Evolutionary conservation across 805 yeast genomes (phyloP).

Genomic region (Danielia reshetovae): DNA sequence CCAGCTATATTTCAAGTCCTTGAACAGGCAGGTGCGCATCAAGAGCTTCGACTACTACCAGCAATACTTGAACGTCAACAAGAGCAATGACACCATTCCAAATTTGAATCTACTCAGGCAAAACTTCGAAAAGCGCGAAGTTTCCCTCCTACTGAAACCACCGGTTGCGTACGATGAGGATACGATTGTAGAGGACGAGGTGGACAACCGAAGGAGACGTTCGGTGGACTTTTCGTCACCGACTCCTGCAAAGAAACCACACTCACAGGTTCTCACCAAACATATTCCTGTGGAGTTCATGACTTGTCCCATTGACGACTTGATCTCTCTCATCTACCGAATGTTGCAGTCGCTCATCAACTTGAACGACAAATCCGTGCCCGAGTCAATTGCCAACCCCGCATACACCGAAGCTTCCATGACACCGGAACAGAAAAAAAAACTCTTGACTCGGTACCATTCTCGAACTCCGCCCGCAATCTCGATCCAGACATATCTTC

Average conservation of each 20-base stretch:
- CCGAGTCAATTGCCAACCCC: slow-evolving; percentile 28
- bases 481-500: slow-evolving; percentile 69
- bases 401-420: slow-evolving; percentile 13
- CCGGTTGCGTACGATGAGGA: neutral
- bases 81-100: neutral
- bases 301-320: slow-evolving; percentile 64
- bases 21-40: slow-evolving; percentile 9
- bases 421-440: slow-evolving; percentile 19
- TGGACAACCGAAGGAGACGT: slow-evolving; percentile 7
- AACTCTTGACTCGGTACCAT: slow-evolving; percentile 77
- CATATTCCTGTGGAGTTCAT: slow-evolving; percentile 51
- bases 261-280: slow-evolving; percentile 11
- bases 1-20: slow-evolving; percentile 10
- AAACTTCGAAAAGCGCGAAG: neutral
- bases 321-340: slow-evolving; percentile 68
- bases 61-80: slow-evolving; percentile 7
- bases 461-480: slow-evolving; percentile 90
- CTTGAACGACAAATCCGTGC: slow-evolving; percentile 63
- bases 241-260: slow-evolving; percentile 9
- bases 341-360: slow-evolving; percentile 74
- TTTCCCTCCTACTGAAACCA: slow-evolving; percentile 5
- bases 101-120: neutral
- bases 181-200: neutral
- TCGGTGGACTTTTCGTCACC: slow-evolving; percentile 2
- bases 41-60: slow-evolving; percentile 14